A percentile compares a stretch with the other conserved stretches of the same genome.
phyloP scores from a whole-genome alignment of 177 flowering plant species.

The Vitis hybrid region DNA sequence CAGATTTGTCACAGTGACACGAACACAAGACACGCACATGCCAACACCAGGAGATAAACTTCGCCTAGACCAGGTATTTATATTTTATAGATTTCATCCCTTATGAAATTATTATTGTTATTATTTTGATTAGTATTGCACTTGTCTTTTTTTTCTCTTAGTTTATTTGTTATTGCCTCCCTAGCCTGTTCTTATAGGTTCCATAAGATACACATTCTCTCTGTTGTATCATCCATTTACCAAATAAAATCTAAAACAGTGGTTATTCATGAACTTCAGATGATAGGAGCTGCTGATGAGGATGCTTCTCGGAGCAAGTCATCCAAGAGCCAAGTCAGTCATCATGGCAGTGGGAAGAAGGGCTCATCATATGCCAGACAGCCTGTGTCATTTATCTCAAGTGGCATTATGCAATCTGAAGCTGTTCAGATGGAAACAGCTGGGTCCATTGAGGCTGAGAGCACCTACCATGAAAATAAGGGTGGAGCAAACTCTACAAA shows the following conservation, averaged over 20 bases:
- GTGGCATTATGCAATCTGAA: conserved; percentile 65
- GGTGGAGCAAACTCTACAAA: conserved; percentile 21
- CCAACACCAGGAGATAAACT: conserved; percentile 74
- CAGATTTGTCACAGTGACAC: conserved; percentile 82
- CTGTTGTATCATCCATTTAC: background rate
- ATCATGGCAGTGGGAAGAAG: conserved; percentile 20
- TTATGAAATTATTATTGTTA: background rate
- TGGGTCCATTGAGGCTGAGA: conserved; percentile 18
- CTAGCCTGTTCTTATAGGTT: background rate
- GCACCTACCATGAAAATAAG: conserved; percentile 17
- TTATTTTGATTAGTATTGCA: background rate
- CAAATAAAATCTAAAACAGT: background rate
- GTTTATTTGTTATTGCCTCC: background rate
- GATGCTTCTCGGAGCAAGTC: conserved; percentile 33
- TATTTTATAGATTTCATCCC: background rate
- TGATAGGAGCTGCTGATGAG: conserved; percentile 55
- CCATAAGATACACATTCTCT: background rate
- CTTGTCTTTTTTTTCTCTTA: background rate
- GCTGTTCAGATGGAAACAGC: conserved; percentile 21
- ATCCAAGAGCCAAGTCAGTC: conserved; percentile 23
- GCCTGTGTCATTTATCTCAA: conserved; percentile 82
- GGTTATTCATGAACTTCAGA: conserved; percentile 37
- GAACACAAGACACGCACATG: conserved; percentile 69
- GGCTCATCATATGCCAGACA: conserved; percentile 45
- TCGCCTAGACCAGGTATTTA: conserved; percentile 76